Evolutionary conservation across 164 flowering plant species (phyloP).

Genomic region (Platanus orientalis): DNA sequence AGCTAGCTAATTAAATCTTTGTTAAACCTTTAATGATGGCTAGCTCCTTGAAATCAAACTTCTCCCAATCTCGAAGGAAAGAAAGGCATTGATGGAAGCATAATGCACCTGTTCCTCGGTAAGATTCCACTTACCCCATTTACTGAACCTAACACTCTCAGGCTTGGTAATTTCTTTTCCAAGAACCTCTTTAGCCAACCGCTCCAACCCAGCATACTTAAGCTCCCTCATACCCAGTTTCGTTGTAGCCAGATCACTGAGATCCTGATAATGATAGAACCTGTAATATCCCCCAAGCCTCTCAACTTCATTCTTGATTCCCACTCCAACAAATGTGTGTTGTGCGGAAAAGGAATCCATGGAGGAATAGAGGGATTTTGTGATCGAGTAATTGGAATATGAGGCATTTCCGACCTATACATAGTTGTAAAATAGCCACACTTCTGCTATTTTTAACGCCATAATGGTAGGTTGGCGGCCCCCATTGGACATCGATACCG

Average conservation of each 20-base stretch:
- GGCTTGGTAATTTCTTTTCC: constrained; percentile 19
- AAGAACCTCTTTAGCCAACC: constrained; percentile 16
- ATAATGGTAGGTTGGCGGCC: too few relatives aligned
- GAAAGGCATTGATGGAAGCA: constrained; percentile 3
- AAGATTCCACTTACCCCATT: constrained; percentile 21
- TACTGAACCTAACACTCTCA: constrained; percentile 20
- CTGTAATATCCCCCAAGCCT: constrained; percentile 18
- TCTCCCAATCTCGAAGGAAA: constrained; percentile 10
- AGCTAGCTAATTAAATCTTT: too few relatives aligned
- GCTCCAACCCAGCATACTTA: constrained; percentile 19
- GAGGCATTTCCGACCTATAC: constrained; percentile 29
- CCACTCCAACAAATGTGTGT: constrained; percentile 27
- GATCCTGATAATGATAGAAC: constrained; percentile 14
- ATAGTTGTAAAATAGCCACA: too few relatives aligned
- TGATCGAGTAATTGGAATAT: constrained; percentile 29
- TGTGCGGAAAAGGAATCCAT: constrained; percentile 5
- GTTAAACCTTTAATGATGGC: too few relatives aligned
- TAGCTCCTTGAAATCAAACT: background rate
- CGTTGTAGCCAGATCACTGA: constrained; percentile 18
- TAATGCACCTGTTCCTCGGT: background rate
- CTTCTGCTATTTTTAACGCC: too few relatives aligned
- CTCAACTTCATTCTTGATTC: constrained; percentile 17
- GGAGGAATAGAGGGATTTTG: constrained; percentile 16
- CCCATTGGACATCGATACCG: constrained; percentile 8
- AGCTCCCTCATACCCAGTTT: constrained; percentile 3